A percentile compares a stretch with the other conserved stretches of the same genome.
Evolutionary conservation across 495 filamentous ascomycete genomes (phyloP).

Genomic region (Echria macrotheca): DNA sequence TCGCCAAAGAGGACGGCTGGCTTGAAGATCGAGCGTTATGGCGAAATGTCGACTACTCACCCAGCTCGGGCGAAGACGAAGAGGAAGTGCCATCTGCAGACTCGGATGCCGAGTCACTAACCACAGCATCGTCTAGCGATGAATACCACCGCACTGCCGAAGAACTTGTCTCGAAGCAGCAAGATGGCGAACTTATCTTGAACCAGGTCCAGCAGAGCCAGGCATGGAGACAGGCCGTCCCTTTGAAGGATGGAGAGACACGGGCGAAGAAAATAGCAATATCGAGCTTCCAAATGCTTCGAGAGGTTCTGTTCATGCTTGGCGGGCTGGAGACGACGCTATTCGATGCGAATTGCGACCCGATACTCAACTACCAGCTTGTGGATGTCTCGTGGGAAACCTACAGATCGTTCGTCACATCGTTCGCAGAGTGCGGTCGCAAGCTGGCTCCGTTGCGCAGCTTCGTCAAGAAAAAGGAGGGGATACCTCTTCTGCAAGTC

Average conservation of each 20-base stretch:
- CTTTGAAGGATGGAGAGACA: constrained; percentile 25
- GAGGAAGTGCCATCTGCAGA: constrained; percentile 32
- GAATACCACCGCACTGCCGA: constrained; percentile 37
- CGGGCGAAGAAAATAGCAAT: constrained; percentile 43
- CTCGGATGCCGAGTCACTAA: constrained; percentile 25
- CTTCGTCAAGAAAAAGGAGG: constrained; percentile 26
- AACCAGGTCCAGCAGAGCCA: constrained; percentile 52
- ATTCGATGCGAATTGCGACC: constrained; percentile 45
- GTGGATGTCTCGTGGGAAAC: constrained; percentile 35
- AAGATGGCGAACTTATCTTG: constrained; percentile 40
- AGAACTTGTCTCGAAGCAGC: constrained; percentile 26
- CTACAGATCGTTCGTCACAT: constrained; percentile 34
- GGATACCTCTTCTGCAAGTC: constrained; percentile 44
- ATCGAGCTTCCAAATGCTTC: constrained; percentile 67
- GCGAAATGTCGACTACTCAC: constrained; percentile 68
- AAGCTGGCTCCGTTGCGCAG: constrained; percentile 34
- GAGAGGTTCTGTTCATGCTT: constrained; percentile 82
- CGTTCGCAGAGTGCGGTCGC: constrained; percentile 35
- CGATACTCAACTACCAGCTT: constrained; percentile 32
- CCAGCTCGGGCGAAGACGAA: constrained; percentile 58
- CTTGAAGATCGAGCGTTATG: constrained; percentile 67
- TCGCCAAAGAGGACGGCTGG: constrained; percentile 67
- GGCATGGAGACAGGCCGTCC: constrained; percentile 51
- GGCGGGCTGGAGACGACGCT: constrained; percentile 70
- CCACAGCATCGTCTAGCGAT: constrained; percentile 20